Base-by-base conservation (phyloP, 164 flowering plant species). In the Euptelea pleiosperma region DNA sequence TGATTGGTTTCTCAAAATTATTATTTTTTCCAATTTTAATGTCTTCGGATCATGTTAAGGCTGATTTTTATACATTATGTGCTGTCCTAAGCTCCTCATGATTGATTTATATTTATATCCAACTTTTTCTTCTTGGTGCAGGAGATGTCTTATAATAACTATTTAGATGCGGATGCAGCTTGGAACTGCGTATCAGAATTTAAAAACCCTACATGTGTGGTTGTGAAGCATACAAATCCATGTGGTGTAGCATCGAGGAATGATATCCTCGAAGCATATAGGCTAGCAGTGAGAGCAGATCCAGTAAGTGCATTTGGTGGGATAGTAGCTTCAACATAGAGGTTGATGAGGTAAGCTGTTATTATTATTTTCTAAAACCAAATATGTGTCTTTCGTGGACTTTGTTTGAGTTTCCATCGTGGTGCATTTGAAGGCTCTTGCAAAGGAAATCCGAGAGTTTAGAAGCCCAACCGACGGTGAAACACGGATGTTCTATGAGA, bases 231-330 rank as follows among this genome's bases (percentile, higher is more conserved):
- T 55, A 89, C 99, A 70, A 94, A 94, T 77, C 99, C 99, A 0
- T 94, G 99, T 74, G 97, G 99, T 14, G 99, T 91, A 35, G 96
- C 99, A 55, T 91, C 97, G 28, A 84, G 93, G 35, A 71, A 70
- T 63, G 86, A 94, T 70, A 84, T 89, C 60, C 84, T 82, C 39
- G 97, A 91, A 70, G 99, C 99, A 16, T 91, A 94, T 57, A 83
- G 91, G 60, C 61, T 89, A 49, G 95, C 99, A 34, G 99, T 94
- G 54, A 89, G 71, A 78, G 99, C 88, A 39, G 99, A 94, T 67
- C 99, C 97, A 53, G 93, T 94, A 26, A 94, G 99, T 75, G 97
- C 99, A 52, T 94, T 94, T 81, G 99, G 97, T 57, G 99, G 99
- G 29, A 94, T 94, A 58, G 99, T 94, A 4, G 99, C 96, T 94